Evolutionary conservation across 176 grass and related monocot genomes (phyloP), one percentile per base, ranked within the genome.

Genomic region (Phragmites australis): DNA sequence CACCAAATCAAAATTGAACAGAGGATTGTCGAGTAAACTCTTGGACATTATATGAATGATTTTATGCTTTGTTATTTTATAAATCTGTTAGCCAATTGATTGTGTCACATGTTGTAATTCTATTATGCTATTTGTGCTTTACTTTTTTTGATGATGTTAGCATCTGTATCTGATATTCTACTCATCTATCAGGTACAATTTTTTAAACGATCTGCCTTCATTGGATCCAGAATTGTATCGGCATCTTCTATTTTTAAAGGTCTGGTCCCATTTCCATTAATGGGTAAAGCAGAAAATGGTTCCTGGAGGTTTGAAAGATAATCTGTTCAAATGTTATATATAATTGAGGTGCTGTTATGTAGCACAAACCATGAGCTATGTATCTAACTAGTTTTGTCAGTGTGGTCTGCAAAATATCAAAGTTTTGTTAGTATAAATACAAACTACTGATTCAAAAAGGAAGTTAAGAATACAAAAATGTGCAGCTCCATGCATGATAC

Each of bases 201-300:
- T 91, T 74, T 89, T 98, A 87, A 88, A 98, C 84, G 95, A 98
- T 70, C 84, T 98, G 84, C 95, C 95, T 86, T 98, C 95, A 65
- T 73, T 98, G 79, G 95, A 98, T 93, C 90, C 88, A 81, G 95
- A 98, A 75, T 77, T 98, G 72, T 98, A 94, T 87, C 90, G 95
- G 0, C 95, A 98, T 88, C 95, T 98, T 83, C 84, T 93, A 64
- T 98, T 94, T 89, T 67, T 99, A 62, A 99, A 99, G 96, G 96
- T 98, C 75, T 63, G 75, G 48, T 32, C 46, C 50, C 78, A 63
- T 57, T 71, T 65, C 51, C 51, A 59, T 50, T 75, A 65, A 34
- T 77, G 13, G 34, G 18, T 76, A 68, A 47, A 76, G 21, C 29
- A 63, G 53, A 75, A 70, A 85, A 76, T 63, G 25, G 26, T 68